Evolutionary conservation across 23 red algal genomes (phyloP), one percentile per base, ranked within the genome.

Genomic region (Porphyridium purpureum): DNA sequence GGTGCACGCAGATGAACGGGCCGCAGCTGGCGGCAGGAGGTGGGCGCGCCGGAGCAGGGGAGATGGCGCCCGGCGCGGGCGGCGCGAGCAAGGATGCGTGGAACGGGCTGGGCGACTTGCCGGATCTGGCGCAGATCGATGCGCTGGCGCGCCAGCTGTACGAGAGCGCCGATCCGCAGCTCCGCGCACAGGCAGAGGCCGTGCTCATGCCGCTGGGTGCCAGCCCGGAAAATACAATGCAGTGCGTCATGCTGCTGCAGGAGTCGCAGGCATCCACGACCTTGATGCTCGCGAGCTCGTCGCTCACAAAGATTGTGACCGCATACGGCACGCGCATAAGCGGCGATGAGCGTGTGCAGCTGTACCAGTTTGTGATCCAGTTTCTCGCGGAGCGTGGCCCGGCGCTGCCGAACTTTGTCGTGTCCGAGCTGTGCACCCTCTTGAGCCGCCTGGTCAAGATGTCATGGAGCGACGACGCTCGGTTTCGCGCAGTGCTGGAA

Each of bases 221-320:
- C 11, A 59, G 38, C 23, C 69, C 80, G 41, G 14, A 54, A 5
- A 47, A 70, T 57, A 49, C 72, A 22, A 57, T 63, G 0, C 57
- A 72, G 34, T 74, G 80, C 80, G 58, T 69, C 20, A 66, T 59
- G 80, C 73, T 85, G 59, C 44, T 85, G 22, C 61, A 74, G 47
- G 17, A 24, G 3, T 64, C 40, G 34, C 62, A 66, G 59, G 67
- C 48, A 41, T 59, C 80, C 14, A 70, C 69, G 48, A 68, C 80
- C 1, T 68, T 74, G 27, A 76, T 71, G 32, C 69, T 85, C 34
- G 80, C 80, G 4, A 54, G 59, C 14, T 74, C 64, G 69, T 50
- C 51, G 40, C 65, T 85, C 35, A 69, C 57, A 4, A 72, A 85
- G 55, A 62, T 85, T 31, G 59, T 76, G 31, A 76, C 69, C 25